Conservation (phyloP, 805 yeast species). For the Kodamaea leandrae region DNA sequence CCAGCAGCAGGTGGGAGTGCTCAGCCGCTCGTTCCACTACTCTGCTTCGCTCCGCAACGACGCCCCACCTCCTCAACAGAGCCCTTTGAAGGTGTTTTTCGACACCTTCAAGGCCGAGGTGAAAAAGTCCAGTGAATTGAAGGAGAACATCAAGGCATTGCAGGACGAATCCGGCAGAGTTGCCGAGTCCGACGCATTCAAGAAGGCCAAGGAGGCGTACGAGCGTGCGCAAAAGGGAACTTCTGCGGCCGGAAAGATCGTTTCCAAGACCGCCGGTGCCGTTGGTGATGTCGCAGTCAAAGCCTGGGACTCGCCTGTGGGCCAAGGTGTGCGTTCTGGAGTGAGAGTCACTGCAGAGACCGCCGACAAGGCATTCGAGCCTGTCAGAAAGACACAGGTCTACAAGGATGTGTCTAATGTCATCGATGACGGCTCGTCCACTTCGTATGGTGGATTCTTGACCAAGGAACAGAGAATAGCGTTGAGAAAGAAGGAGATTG, state of each 20-base stretch:
- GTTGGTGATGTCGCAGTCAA: slow-evolving; percentile 85
- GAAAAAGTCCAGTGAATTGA: slow-evolving; percentile 84
- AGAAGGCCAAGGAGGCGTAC: slow-evolving; percentile 89
- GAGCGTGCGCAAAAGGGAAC: slow-evolving; percentile 73
- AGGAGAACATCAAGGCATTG: slow-evolving; percentile 87
- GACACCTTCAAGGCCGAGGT: slow-evolving; percentile 91
- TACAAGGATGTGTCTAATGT: slow-evolving; percentile 87
- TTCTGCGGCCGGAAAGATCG: slow-evolving; percentile 68
- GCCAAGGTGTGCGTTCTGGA: slow-evolving; percentile 81
- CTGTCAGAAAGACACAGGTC: slow-evolving; percentile 85
- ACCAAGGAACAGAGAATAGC: slow-evolving; percentile 74
- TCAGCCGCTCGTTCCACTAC: slow-evolving; percentile 15
- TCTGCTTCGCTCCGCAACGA: slow-evolving; percentile 15
- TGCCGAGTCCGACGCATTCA: slow-evolving; percentile 92
- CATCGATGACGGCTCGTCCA: slow-evolving; percentile 87
- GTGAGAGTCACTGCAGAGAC: slow-evolving; percentile 80
- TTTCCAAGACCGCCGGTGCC: slow-evolving; percentile 87
- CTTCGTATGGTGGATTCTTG: slow-evolving; percentile 89
- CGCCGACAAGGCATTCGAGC: slow-evolving; percentile 87
- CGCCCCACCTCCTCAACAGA: slow-evolving; percentile 38
- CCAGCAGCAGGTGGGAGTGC: not conserved
- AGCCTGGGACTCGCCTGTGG: slow-evolving; percentile 96
- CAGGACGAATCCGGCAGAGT: slow-evolving; percentile 94
- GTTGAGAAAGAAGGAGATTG: slow-evolving; percentile 54
- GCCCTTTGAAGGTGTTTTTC: slow-evolving; percentile 89